These are phyloP conservation scores for Chaetoscypha palmicola DNA, from an alignment of 2,329 filamentous ascomycete species.

Conservation along the genomic window DNA sequence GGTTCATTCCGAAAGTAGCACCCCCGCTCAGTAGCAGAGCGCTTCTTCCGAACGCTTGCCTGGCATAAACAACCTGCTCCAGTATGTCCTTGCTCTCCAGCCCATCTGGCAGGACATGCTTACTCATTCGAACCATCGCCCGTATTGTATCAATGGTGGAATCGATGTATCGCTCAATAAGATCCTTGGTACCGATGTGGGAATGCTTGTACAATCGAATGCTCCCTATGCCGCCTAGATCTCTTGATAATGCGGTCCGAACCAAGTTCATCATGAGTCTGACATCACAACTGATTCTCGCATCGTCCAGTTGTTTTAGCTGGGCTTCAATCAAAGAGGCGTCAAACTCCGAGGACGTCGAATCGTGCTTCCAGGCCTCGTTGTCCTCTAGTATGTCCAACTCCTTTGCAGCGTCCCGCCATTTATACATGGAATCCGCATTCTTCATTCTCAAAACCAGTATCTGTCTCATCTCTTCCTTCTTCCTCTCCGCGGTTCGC, in stretches of 20 bases:
- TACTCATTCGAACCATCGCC: slow-evolving; percentile 57
- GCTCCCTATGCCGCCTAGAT: slow-evolving; percentile 81
- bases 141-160: slow-evolving; percentile 70
- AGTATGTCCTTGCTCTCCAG: slow-evolving; percentile 48
- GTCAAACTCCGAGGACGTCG: slow-evolving; percentile 47
- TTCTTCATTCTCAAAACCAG: slow-evolving; percentile 58
- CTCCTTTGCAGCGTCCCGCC: slow-evolving; percentile 67
- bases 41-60: slow-evolving; percentile 59
- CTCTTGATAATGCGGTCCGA: slow-evolving; percentile 70
- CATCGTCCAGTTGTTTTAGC: slow-evolving; percentile 67
- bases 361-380: slow-evolving; percentile 70
- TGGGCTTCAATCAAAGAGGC: slow-evolving; percentile 60
- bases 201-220: slow-evolving; percentile 75
- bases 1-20: slow-evolving; percentile 66
- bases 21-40: slow-evolving; percentile 62
- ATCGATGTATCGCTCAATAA: slow-evolving; percentile 83
- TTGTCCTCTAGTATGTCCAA: slow-evolving; percentile 76
- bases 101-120: slow-evolving; percentile 40
- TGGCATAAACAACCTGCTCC: slow-evolving; percentile 51
- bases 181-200: slow-evolving; percentile 75
- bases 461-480: slow-evolving; percentile 55
- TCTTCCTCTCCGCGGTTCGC: slow-evolving; percentile 38
- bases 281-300: slow-evolving; percentile 64
- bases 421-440: slow-evolving; percentile 62
- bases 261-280: slow-evolving; percentile 72